Evolutionary conservation across 1,284 basidiomycete genomes (phyloP).

Genomic region (Mycena citricolor): DNA sequence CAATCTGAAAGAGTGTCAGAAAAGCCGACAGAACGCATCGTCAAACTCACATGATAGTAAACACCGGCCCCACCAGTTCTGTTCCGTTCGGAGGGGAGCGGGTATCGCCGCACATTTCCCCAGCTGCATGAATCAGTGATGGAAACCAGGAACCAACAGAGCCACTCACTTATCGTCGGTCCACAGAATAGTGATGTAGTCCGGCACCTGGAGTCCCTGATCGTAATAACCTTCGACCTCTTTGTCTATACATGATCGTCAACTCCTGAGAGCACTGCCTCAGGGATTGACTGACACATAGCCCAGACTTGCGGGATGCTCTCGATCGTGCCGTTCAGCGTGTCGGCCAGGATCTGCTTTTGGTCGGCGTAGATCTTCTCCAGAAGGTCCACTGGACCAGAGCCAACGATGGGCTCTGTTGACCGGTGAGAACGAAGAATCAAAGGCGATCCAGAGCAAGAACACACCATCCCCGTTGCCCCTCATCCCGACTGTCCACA

Average conservation of each 20-base stretch:
- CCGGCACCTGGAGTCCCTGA: conserved; percentile 53
- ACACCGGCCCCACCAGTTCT: conserved; percentile 65
- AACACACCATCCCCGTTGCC: conserved; percentile 57
- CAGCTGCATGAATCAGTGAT: conserved; percentile 38
- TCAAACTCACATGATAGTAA: conserved; percentile 66
- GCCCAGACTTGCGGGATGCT: conserved; percentile 72
- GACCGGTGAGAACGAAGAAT: background rate
- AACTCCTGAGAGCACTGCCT: too few species aligned
- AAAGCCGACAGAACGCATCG: too few species aligned
- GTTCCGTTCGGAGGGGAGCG: conserved; percentile 49
- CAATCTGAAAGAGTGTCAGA: too few species aligned
- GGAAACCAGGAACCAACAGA: background rate
- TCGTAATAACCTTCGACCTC: conserved; percentile 72
- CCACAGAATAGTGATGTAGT: conserved; percentile 60
- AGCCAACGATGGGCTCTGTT: conserved; percentile 51
- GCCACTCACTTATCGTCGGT: conserved; percentile 59
- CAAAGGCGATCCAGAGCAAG: background rate
- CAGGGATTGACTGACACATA: conserved; percentile 50
- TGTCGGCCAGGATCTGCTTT: conserved; percentile 57
- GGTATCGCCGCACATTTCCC: conserved; percentile 61
- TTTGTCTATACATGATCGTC: conserved; percentile 42
- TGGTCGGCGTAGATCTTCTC: conserved; percentile 62
- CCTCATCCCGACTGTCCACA: conserved; percentile 68
- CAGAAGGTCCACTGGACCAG: conserved; percentile 50
- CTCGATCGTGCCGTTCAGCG: conserved; percentile 52